These are phyloP conservation scores for Scheffersomyces amazonensis DNA, from an alignment of 805 yeast species.

Conservation along the genomic window DNA sequence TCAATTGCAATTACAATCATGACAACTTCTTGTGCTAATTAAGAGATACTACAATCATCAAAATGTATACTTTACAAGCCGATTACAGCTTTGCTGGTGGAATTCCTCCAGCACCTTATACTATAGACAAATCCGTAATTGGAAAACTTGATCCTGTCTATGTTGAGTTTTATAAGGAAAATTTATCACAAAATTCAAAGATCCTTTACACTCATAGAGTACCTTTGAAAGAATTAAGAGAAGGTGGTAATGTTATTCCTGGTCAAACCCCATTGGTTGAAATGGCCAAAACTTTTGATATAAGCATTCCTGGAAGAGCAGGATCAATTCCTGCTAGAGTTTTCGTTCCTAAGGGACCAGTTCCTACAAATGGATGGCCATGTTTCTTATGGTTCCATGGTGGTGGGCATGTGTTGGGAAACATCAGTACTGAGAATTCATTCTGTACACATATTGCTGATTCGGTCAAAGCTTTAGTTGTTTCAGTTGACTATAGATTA, in stretches of 20 bases:
- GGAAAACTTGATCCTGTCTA: slow-evolving; percentile 35
- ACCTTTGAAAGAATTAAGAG: slow-evolving; percentile 26
- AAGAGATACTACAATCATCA: too few species aligned
- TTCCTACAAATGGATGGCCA: slow-evolving; percentile 37
- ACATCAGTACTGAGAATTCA: slow-evolving; percentile 38
- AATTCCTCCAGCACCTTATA: slow-evolving; percentile 25
- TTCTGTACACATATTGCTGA: slow-evolving; percentile 41
- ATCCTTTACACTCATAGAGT: slow-evolving; percentile 33
- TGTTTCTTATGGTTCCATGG: slow-evolving; percentile 41
- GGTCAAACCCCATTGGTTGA: slow-evolving; percentile 33
- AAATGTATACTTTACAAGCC: slow-evolving; percentile 14
- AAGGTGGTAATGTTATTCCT: slow-evolving; percentile 39
- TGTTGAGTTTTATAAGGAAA: slow-evolving; percentile 28
- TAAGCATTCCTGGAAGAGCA: slow-evolving; percentile 28
- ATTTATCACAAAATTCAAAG: slow-evolving; percentile 20
- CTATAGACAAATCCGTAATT: slow-evolving; percentile 24
- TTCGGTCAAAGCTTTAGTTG: slow-evolving; percentile 32
- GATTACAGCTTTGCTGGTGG: slow-evolving; percentile 24
- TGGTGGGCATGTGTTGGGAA: slow-evolving; percentile 45
- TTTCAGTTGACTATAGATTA: slow-evolving; percentile 47
- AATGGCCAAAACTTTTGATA: slow-evolving; percentile 25
- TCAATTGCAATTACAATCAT: too few species aligned
- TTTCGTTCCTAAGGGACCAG: slow-evolving; percentile 31
- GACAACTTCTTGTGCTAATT: too few species aligned
- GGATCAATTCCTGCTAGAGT: slow-evolving; percentile 29